Evolutionary conservation across 306 rosid species (phyloP).

Genomic region (Glycyrrhiza uralensis): DNA sequence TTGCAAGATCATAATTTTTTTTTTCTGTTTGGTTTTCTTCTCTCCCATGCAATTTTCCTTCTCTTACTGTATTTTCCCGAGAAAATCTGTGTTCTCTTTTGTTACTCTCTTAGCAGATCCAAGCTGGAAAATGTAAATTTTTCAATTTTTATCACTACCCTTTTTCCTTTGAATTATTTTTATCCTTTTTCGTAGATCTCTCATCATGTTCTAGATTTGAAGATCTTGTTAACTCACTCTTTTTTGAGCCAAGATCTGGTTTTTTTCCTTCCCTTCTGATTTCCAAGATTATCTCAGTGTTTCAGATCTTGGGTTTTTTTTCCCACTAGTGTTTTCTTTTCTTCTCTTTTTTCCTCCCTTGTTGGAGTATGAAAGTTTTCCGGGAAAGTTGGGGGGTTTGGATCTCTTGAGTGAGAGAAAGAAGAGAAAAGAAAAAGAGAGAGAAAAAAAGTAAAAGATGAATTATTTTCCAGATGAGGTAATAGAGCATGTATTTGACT

Average conservation of each 20-base stretch:
- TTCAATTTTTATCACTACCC: background rate
- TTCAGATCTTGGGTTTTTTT: constrained; percentile 36
- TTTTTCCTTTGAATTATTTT: background rate
- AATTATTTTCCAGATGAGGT: constrained; percentile 96
- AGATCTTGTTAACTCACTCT: constrained; percentile 14
- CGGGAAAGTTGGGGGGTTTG: constrained; percentile 22
- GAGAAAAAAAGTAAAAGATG: constrained; percentile 40
- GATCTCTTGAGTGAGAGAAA: constrained; percentile 18
- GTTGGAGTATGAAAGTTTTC: constrained; percentile 25
- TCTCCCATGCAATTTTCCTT: background rate
- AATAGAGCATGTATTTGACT: constrained; percentile 76
- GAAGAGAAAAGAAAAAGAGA: background rate
- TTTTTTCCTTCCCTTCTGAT: background rate
- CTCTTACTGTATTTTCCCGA: background rate
- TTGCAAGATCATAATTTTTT: constrained; percentile 27
- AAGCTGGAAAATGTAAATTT: constrained; percentile 11
- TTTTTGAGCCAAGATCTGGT: constrained; percentile 28
- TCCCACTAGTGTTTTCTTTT: background rate
- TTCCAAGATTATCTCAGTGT: background rate
- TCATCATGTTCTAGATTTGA: constrained; percentile 14
- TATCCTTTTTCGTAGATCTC: background rate
- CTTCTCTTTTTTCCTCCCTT: background rate
- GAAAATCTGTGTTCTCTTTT: background rate
- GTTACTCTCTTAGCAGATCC: constrained; percentile 33
- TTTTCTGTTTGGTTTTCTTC: constrained; percentile 10